Evolutionary conservation across 1,284 basidiomycete genomes (phyloP).

Genomic region (Tilletia indica): DNA sequence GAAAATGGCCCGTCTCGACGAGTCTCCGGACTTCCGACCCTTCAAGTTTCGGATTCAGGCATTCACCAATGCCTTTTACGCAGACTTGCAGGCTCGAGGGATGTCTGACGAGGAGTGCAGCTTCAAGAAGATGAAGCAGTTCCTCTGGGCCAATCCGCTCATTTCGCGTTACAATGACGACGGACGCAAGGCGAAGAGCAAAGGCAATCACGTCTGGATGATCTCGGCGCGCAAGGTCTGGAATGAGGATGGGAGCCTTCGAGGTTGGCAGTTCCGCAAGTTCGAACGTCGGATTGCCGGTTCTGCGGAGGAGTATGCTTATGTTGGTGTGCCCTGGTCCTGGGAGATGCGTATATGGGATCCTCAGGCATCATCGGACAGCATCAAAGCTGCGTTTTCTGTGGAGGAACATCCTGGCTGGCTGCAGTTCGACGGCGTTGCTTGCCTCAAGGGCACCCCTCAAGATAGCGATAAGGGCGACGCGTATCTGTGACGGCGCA

Average conservation of each 20-base stretch:
- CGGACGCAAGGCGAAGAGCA: constrained; percentile 96
- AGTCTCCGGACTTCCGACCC: constrained; percentile 91
- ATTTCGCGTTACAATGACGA: constrained; percentile 99
- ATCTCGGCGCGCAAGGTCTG: constrained; percentile 83
- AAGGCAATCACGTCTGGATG: constrained; percentile 99
- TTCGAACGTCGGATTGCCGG: constrained; percentile 65
- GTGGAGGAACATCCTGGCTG: constrained; percentile 79
- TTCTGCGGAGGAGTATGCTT: constrained; percentile 64
- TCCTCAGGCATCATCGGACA: constrained; percentile 66
- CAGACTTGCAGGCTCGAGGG: constrained; percentile 68
- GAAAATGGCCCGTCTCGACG: constrained; percentile 57
- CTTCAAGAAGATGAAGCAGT: constrained; percentile 75
- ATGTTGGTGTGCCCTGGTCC: constrained; percentile 70
- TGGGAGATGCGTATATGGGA: constrained; percentile 97
- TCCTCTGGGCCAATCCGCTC: constrained; percentile 86
- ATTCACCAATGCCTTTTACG: constrained; percentile 93
- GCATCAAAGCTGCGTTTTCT: constrained; percentile 71
- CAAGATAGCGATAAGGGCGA: constrained; percentile 33
- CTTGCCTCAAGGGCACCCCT: constrained; percentile 42
- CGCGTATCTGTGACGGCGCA: constrained; percentile 45
- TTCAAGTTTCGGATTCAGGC: constrained; percentile 99
- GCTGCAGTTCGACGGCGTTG: constrained; percentile 64
- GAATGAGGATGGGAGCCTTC: constrained; percentile 60
- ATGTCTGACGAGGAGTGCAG: constrained; percentile 62
- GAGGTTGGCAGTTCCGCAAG: constrained; percentile 80